phyloP scores from a whole-genome alignment of 2,329 filamentous ascomycete genomes.

The Claviceps paspali region DNA sequence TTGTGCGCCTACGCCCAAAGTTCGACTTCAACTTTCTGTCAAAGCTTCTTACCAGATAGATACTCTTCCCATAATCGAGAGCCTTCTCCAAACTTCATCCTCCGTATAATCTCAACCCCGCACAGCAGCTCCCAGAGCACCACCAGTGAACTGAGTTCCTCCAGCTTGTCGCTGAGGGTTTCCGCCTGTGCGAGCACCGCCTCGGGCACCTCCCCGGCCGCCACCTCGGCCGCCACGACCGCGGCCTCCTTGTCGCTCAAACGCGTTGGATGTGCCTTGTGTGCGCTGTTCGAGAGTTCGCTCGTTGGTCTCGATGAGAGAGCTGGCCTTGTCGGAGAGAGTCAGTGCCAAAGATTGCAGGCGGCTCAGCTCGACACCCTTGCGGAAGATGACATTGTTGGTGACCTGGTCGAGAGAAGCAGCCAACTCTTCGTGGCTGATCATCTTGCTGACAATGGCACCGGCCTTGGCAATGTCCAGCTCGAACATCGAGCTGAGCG shows the following conservation, averaged over 20 bases:
- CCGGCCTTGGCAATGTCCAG: slow-evolving; percentile 78
- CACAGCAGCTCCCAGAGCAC: slow-evolving; percentile 57
- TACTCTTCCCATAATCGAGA: slow-evolving; percentile 1
- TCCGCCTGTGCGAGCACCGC: slow-evolving; percentile 42
- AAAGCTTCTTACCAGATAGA: neutral
- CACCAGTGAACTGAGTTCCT: slow-evolving; percentile 69
- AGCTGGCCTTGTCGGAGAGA: slow-evolving; percentile 88
- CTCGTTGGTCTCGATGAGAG: slow-evolving; percentile 93
- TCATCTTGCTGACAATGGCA: slow-evolving; percentile 98
- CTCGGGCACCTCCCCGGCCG: slow-evolving; percentile 45
- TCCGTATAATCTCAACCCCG: slow-evolving; percentile 33
- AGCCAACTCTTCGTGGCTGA: slow-evolving; percentile 93
- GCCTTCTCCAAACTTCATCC: too few relatives aligned
- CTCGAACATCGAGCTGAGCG: slow-evolving; percentile 89
- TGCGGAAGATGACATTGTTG: slow-evolving; percentile 94
- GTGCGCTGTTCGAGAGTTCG: slow-evolving; percentile 93
- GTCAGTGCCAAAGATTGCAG: slow-evolving; percentile 91
- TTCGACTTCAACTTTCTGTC: neutral
- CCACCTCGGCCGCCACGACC: slow-evolving; percentile 52
- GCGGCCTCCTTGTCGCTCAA: slow-evolving; percentile 78
- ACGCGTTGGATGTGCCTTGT: slow-evolving; percentile 86
- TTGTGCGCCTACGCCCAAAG: slow-evolving; percentile 4
- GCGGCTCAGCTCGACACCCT: slow-evolving; percentile 93
- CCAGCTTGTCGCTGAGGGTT: slow-evolving; percentile 51
- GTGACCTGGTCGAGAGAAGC: slow-evolving; percentile 97